Evolutionary conservation across 306 rosid genomes (phyloP).

Genomic region (Glycine soja): DNA sequence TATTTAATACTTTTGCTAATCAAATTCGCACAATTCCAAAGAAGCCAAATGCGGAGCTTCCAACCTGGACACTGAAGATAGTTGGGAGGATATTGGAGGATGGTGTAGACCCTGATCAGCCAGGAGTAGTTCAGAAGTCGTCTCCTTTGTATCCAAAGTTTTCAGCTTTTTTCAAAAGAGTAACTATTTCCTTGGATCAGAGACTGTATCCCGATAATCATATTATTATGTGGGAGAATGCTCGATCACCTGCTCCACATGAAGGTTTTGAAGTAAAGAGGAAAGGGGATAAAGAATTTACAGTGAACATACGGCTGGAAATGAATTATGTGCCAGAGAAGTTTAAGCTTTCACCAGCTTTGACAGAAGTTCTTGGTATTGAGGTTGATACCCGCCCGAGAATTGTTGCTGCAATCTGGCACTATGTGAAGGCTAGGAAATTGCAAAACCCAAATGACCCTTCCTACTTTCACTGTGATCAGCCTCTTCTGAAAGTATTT

Average conservation of each 20-base stretch:
- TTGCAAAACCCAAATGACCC: conserved; percentile 91
- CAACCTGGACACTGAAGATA: conserved; percentile 95
- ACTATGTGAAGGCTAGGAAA: conserved; percentile 98
- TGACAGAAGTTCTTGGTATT: conserved; percentile 97
- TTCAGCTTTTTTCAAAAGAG: conserved; percentile 92
- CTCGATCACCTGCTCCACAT: conserved; percentile 84
- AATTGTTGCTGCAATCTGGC: conserved; percentile 97
- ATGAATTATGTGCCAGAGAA: conserved; percentile 95
- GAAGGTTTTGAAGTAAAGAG: conserved; percentile 99
- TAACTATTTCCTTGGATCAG: conserved; percentile 92
- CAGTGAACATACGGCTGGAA: conserved; percentile 78
- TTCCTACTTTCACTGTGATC: conserved; percentile 83
- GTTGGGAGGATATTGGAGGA: conserved; percentile 97
- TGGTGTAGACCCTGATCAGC: conserved; percentile 98
- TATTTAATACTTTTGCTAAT: conserved; percentile 89
- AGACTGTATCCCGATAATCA: conserved; percentile 88
- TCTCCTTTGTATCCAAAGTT: conserved; percentile 85
- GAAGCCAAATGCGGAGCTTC: conserved; percentile 90
- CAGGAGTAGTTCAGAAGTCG: conserved; percentile 81
- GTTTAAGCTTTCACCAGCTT: conserved; percentile 86
- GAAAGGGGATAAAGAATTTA: conserved; percentile 92
- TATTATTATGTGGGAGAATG: conserved; percentile 84
- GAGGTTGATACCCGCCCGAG: conserved; percentile 99
- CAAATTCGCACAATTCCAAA: conserved; percentile 80
- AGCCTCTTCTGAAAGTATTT: conserved; percentile 89